Percentiles rank a stretch among this genome's conserved stretches.
Evolutionary conservation across 23 red algal genomes (phyloP).

Genomic region (Agarophyton chilense): DNA sequence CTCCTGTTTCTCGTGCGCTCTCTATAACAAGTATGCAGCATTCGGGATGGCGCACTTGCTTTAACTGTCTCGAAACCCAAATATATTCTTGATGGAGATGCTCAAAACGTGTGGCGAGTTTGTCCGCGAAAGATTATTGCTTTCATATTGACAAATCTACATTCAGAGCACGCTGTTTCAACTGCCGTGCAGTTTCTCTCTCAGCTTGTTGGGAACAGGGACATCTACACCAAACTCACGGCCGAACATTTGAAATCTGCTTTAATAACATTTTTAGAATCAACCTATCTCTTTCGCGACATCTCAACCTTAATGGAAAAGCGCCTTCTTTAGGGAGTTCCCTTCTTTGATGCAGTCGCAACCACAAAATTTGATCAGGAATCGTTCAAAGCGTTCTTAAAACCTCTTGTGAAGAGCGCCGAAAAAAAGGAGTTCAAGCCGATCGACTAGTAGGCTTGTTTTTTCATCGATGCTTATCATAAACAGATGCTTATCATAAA

Average conservation of each 20-base stretch:
- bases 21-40: background rate
- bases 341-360: background rate
- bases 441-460: background rate
- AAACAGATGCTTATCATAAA: no score
- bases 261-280: background rate
- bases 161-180: background rate
- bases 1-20: background rate
- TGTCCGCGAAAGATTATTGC: background rate
- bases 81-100: background rate
- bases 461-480: no score
- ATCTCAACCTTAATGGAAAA: background rate
- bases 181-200: background rate
- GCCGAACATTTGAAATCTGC: background rate
- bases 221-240: background rate
- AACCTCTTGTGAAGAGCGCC: background rate
- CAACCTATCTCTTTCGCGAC: slow-evolving; percentile 1
- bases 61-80: background rate
- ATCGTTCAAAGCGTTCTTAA: background rate
- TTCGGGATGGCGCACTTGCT: background rate
- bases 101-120: background rate
- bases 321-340: background rate
- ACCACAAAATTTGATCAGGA: background rate
- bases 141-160: background rate
- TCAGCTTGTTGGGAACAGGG: background rate
- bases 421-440: background rate